Evolutionary conservation across 768 basidiomycete species (phyloP).

Genomic region (Botryobasidium botryosum): DNA sequence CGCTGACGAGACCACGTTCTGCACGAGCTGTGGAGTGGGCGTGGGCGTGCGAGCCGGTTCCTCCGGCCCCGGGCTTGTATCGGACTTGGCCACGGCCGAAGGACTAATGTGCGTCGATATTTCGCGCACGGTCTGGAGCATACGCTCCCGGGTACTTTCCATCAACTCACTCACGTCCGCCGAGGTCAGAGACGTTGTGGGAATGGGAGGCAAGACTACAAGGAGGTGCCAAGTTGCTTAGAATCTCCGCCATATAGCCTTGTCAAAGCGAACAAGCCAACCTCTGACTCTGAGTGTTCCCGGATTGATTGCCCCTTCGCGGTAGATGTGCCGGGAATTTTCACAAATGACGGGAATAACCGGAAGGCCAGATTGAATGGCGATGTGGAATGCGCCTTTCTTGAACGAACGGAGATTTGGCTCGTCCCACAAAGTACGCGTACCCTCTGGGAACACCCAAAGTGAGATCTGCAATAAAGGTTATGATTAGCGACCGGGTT

Average conservation of each 20-base stretch:
- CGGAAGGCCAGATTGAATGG: constrained; percentile 77
- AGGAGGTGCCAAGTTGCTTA: constrained; percentile 3
- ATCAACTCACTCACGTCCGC: constrained; percentile 56
- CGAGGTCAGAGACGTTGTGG: constrained; percentile 50
- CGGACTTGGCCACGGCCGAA: constrained; percentile 3
- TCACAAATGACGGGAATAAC: constrained; percentile 84
- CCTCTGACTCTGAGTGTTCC: constrained; percentile 74
- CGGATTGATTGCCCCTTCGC: constrained; percentile 51
- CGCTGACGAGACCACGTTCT: neutral
- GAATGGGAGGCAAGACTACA: constrained; percentile 78
- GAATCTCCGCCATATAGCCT: neutral
- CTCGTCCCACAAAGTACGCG: constrained; percentile 50
- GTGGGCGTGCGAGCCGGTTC: neutral
- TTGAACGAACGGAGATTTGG: constrained; percentile 75
- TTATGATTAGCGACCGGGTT: neutral
- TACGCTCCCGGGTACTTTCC: constrained; percentile 50
- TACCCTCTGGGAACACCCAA: constrained; percentile 96
- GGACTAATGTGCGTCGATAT: constrained; percentile 34
- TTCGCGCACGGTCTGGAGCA: constrained; percentile 61
- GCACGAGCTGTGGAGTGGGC: neutral
- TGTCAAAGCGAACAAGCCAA: constrained; percentile 22
- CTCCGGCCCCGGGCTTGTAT: neutral
- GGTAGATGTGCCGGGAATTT: constrained; percentile 84
- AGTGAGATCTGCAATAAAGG: constrained; percentile 39
- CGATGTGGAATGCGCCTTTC: constrained; percentile 96